Conservation (phyloP, 2,329 filamentous ascomycete genomes). For the Colletotrichum cordylinicola region DNA sequence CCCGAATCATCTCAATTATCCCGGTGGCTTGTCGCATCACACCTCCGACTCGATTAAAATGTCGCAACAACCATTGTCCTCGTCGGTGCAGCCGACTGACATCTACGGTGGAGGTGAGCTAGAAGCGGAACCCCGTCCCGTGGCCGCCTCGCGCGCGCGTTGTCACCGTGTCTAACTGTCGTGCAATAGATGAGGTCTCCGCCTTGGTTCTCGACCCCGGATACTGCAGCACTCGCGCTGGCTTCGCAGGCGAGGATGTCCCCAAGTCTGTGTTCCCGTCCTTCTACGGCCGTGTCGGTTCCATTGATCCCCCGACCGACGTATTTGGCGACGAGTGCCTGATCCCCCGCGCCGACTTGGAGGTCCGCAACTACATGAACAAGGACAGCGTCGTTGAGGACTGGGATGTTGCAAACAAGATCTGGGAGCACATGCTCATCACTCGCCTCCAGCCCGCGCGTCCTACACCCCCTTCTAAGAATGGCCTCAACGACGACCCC, state of each 20-base stretch:
- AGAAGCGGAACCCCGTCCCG: background rate
- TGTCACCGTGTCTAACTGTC: background rate
- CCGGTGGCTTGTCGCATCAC: constrained; percentile 4
- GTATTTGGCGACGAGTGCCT: constrained; percentile 93
- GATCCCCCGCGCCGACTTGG: constrained; percentile 75
- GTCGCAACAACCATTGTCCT: constrained; percentile 62
- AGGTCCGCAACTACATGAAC: constrained; percentile 92
- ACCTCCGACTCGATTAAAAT: constrained; percentile 38
- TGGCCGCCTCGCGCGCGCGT: constrained; percentile 2
- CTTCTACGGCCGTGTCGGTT: constrained; percentile 75
- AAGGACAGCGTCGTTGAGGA: constrained; percentile 91
- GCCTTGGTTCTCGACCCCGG: constrained; percentile 96
- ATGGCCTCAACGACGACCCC: constrained; percentile 76
- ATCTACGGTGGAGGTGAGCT: constrained; percentile 66
- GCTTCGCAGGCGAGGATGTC: constrained; percentile 96
- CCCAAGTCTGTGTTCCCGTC: constrained; percentile 93
- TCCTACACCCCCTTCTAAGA: constrained; percentile 72
- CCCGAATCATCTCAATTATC: background rate
- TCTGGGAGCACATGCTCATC: constrained; percentile 94
- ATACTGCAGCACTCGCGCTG: constrained; percentile 88
- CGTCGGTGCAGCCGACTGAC: constrained; percentile 64
- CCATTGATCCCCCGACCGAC: constrained; percentile 55
- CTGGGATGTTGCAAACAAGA: constrained; percentile 87
- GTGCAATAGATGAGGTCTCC: constrained; percentile 84
- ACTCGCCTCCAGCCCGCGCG: constrained; percentile 83